Evolutionary conservation across 2,329 filamentous ascomycete genomes (phyloP), one percentile per base, ranked within the genome.

Genomic region (Boeremia lycopersici): DNA sequence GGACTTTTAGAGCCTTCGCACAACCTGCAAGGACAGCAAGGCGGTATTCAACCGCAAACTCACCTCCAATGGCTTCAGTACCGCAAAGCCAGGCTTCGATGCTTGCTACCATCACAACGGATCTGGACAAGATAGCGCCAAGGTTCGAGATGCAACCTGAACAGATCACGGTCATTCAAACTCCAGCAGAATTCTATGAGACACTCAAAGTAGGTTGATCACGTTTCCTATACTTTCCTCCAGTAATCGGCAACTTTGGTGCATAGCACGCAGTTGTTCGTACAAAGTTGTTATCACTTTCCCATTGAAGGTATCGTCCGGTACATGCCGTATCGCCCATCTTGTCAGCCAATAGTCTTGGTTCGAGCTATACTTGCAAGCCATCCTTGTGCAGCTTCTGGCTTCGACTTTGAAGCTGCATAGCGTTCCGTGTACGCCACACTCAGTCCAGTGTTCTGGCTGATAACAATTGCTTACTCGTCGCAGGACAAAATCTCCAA

Each of bases 41-140:
- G 19, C 62, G 72, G 39, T 75, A 72, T 59, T 74, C 73, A 25
- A 69, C 72, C 36, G 62, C 70, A 43, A 69, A 63, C 57, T 54
- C 68, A 46, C 51, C 69, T 56, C 46, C 64, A 1, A 70, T 66
- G 58, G 54, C 64, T 54, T 59, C 71, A 47, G 49, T 62, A 53
- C 64, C 71, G 39, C 76, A 67, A 59, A 89, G 71, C 74, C 84
- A 71, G 76, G 76, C 65, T 30, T 79, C 80, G 8, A 79, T 82
- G 68, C 75, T 89, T 43, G 85, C 82, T 13, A 79, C 80, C 12
- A 81, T 90, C 49, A 87, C 85, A 11, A 79, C 81, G 38, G 93
- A 99, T 74, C 79, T 99, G 57, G 95, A 99, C 74, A 89, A 84
- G 65, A 86, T 98, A 61, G 89, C 93, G 3, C 95, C 95, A n/a